Conservation (phyloP, 345 rosid genomes). For the Populus ilicifolia region DNA sequence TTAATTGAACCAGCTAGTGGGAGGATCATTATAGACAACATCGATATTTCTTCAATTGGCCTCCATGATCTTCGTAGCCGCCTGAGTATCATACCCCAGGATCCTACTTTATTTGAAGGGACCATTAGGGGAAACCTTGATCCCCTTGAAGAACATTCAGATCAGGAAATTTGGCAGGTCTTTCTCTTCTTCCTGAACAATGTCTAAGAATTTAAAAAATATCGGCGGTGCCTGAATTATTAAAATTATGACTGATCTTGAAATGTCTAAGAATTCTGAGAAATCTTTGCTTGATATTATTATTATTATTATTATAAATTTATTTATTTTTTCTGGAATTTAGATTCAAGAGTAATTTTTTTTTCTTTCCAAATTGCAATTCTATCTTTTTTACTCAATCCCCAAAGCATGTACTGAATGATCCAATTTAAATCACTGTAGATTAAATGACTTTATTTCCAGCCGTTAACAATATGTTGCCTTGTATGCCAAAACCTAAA, state of each 20-base stretch:
- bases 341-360: background rate
- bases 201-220: background rate
- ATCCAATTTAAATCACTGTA: too few relatives aligned
- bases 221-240: too few relatives aligned
- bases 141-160: constrained; percentile 93
- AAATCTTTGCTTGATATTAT: background rate
- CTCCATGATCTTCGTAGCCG: constrained; percentile 96
- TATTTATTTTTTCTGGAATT: background rate
- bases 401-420: too few relatives aligned
- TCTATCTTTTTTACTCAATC: too few relatives aligned
- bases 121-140: constrained; percentile 92
- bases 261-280: background rate
- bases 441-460: background rate
- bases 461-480: background rate
- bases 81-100: constrained; percentile 96
- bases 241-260: background rate
- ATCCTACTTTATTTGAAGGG: constrained; percentile 96
- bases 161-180: constrained; percentile 92
- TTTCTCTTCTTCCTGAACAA: background rate
- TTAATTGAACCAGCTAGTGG: constrained; percentile 87
- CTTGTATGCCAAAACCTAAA: background rate
- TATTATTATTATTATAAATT: background rate
- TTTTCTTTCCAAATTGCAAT: background rate
- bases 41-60: constrained; percentile 83
- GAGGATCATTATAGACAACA: constrained; percentile 81